A percentile compares a stretch with the other conserved stretches of the same genome.
Conservation (phyloP, 208 protist genomes). For the Acanthamoeba castellanii region DNA sequence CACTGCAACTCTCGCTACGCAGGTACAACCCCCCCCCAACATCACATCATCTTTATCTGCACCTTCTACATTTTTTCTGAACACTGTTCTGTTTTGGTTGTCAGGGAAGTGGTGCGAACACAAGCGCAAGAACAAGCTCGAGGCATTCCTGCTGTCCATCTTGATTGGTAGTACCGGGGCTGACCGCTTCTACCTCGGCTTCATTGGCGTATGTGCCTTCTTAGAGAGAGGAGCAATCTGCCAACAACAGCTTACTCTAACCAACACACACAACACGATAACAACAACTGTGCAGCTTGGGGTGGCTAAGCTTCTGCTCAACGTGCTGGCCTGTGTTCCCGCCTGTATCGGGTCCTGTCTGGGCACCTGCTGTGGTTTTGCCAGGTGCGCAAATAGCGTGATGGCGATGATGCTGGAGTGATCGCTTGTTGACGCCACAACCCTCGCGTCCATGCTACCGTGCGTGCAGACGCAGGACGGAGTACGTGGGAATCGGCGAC, state of each 20-base stretch:
- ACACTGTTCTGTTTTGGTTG: not conserved
- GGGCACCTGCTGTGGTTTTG: not conserved
- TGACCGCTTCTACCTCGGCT: conserved; percentile 27
- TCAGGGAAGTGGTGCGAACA: not conserved
- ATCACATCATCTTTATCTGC: not conserved
- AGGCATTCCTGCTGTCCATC: not conserved
- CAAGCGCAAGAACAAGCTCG: conserved; percentile 4
- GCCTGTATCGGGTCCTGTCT: not conserved
- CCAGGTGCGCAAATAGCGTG: not conserved
- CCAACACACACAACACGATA: too few species aligned
- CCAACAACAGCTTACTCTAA: too few species aligned
- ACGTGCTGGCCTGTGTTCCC: not conserved
- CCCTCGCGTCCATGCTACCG: too few species aligned
- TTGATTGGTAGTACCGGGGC: not conserved
- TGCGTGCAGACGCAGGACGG: not conserved
- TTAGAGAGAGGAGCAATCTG: too few species aligned
- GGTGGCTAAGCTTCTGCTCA: not conserved
- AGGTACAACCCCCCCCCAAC: not conserved
- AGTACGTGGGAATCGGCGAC: not conserved
- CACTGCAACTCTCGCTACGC: not conserved
- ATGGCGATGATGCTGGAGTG: not conserved
- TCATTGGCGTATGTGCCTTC: not conserved
- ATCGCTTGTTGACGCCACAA: too few species aligned
- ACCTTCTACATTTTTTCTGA: not conserved
- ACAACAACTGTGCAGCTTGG: not conserved